Percentiles rank a stretch among this genome's conserved stretches.
These are phyloP conservation scores for Liriodendron chinense DNA, from an alignment of 164 flowering plant species.

Conservation along the genomic window DNA sequence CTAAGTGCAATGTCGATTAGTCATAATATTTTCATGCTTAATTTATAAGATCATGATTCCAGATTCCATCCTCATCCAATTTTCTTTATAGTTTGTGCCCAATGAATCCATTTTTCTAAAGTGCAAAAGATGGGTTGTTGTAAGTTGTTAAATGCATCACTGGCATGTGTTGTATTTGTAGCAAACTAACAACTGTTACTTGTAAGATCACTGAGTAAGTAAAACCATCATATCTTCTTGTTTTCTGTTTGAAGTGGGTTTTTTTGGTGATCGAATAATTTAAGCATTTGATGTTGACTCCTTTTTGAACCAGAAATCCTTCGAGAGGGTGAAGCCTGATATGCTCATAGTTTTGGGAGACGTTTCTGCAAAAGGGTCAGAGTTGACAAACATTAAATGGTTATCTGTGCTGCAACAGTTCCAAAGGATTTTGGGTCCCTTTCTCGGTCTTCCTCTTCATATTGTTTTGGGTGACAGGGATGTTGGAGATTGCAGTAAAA, in stretches of 20 bases:
- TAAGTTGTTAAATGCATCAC: not conserved
- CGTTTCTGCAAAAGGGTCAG: conserved; percentile 57
- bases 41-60: too few species aligned
- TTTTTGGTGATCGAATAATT: conserved; percentile 1
- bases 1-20: too few species aligned
- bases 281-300: conserved; percentile 2
- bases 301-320: conserved; percentile 52
- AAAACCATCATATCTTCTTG: not conserved
- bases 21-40: too few species aligned
- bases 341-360: conserved; percentile 75
- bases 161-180: not conserved
- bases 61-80: too few species aligned
- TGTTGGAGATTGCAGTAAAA: conserved; percentile 49
- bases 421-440: conserved; percentile 53
- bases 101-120: too few species aligned
- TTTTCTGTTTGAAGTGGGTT: not conserved
- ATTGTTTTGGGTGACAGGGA: conserved; percentile 72
- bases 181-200: not conserved
- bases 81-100: too few species aligned
- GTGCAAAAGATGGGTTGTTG: not conserved
- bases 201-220: not conserved
- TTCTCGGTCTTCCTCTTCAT: conserved; percentile 55
- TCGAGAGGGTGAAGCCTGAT: conserved; percentile 57
- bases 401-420: conserved; percentile 54
- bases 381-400: conserved; percentile 47